Evolutionary conservation across 2,329 filamentous ascomycete genomes (phyloP), one percentile per base, ranked within the genome.

Genomic region (Aspergillus proliferans): DNA sequence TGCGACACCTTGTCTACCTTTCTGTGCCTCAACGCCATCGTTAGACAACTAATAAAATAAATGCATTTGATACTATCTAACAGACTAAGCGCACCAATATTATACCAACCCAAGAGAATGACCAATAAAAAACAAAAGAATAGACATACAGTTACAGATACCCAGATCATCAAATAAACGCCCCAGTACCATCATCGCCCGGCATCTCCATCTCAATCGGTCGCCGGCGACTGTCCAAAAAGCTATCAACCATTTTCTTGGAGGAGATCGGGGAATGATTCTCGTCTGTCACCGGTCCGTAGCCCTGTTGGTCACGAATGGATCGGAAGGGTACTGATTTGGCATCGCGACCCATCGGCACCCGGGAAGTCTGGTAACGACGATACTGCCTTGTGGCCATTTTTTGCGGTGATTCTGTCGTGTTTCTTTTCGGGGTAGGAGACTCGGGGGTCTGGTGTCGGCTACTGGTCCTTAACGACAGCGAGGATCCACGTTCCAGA

Each of bases 181-280:
- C 64, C 18, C 50, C 52, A 5, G 46, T 43, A 14, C 54, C 55
- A 6, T 54, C 26, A 30, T 39, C 53, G 9, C 59, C 55, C 4
- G 55, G 50, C 6, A 45, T 36, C 8, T 52, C 57, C 15, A 40
- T 43, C 4, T 48, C 60, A 49, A 52, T 58, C 43, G 56, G 58
- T 28, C 47, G 58, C 4, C 64, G 66, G 33, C 66, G 62, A 49
- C 64, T 68, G 36, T 61, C 56, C 54, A 70, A 50, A 50, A 70
- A 70, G 44, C 62, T 48, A 33, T 70, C 67, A 41, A 70, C 66
- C 67, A 70, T 68, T 18, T 52, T 59, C 46, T 70, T 69, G 51
- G 62, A 67, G 24, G 63, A 65, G 8, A 67, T 60, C 1, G 59
- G 58, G 3, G 58, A 56, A 38, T 58, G 57, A 45, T 69, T 70